Evolutionary conservation across 495 filamentous ascomycete species (phyloP), one percentile per base, ranked within the genome.

Genomic region (Aspergillus indologenus): DNA sequence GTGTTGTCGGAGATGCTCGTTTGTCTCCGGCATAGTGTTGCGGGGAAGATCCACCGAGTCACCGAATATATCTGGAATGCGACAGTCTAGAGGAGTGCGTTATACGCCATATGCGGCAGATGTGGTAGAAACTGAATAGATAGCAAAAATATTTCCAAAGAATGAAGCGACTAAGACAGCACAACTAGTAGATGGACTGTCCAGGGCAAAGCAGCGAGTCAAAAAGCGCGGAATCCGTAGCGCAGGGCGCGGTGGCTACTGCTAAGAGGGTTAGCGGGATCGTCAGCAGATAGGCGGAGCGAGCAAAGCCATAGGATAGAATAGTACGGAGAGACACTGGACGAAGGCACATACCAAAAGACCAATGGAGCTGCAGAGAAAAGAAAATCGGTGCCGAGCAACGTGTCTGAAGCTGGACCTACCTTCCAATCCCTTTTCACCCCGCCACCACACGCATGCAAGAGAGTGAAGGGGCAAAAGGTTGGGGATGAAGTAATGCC

Each of bases 21-120:
- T 68, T n/a, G 70, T 66, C 20, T 73, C 68, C 44, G 71, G 61
- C 69, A 74, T 73, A n/a, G 57, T 63, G 12, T 52, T 40, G 29
- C 44, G 50, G 48, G 44, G 15, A 29, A 34, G 26, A 54, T 48
- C 34, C 34, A 45, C 45, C 40, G n/a, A 23, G 53, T 34, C 20
- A 47, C 58, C 19, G 51, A 1, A 55, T 34, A 53, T 18, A 45
- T 7, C 5, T 2, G 12, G 34, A 40, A 40, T 2, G 3, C 34
- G 34, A 15, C 19, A 34, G 44, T 34, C 23, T 29, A 45, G 43
- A 34, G 12, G 17, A 42, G n/a, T 52, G 24, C 19, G 29, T 19
- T 18, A 47, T 23, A n/a, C 57, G 57, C 57, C 57, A 59, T 58
- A 44, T 31, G 44, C 34, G 57, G 42, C 21, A 24, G 40, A 9